Percentiles rank a stretch among this genome's conserved stretches.
These are phyloP conservation scores for Capsicum chinense DNA, from an alignment of 257 asterid species.

Conservation along the genomic window DNA sequence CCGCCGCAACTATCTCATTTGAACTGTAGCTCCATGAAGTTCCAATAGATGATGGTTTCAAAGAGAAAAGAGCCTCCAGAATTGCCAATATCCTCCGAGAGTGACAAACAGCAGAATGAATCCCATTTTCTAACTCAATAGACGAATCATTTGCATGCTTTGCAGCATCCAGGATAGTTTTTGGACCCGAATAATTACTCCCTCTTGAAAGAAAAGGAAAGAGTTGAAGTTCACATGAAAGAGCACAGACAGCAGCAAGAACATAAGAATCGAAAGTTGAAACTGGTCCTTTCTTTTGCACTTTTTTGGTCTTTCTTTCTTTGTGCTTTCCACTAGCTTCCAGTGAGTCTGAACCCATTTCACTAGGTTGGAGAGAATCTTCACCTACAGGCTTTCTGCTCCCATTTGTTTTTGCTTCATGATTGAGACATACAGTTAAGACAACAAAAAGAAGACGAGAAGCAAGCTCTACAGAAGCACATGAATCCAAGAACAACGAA, in stretches of 20 bases:
- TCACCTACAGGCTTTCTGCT: slow-evolving; percentile 77
- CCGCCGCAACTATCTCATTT: slow-evolving; percentile 97
- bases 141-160: slow-evolving; percentile 58
- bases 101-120: slow-evolving; percentile 84
- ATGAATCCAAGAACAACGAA: slow-evolving; percentile 83
- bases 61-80: slow-evolving; percentile 96
- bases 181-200: slow-evolving; percentile 42
- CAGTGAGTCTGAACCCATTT: slow-evolving; percentile 47
- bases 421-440: slow-evolving; percentile 91
- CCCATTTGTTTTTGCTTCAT: slow-evolving; percentile 84
- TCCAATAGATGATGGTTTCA: slow-evolving; percentile 93
- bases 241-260: slow-evolving; percentile 97
- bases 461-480: slow-evolving; percentile 90
- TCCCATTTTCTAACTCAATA: slow-evolving; percentile 60
- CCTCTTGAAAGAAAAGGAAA: slow-evolving; percentile 80
- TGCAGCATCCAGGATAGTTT: slow-evolving; percentile 37
- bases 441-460: slow-evolving; percentile 97
- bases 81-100: slow-evolving; percentile 85
- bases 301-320: slow-evolving; percentile 50
- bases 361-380: slow-evolving; percentile 45
- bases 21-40: slow-evolving; percentile 94
- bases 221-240: slow-evolving; percentile 94
- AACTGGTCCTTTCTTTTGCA: slow-evolving; percentile 84
- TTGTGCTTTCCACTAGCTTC: slow-evolving; percentile 47
- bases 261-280: slow-evolving; percentile 98